Conservation (phyloP, 345 rosid genomes). For the Ceriops tagal region DNA sequence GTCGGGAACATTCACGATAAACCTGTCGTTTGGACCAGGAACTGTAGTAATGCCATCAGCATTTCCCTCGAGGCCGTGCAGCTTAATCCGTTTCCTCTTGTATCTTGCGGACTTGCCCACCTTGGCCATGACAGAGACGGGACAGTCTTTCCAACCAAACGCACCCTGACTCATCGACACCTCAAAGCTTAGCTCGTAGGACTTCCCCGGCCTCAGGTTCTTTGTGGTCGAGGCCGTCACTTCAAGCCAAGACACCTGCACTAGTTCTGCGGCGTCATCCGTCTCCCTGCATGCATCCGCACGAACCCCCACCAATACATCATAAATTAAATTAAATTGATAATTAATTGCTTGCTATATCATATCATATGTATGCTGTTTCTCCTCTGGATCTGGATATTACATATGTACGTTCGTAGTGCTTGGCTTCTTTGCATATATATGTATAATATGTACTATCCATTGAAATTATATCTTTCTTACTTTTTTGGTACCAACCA, state of each 20-base stretch:
- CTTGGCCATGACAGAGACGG: constrained; percentile 57
- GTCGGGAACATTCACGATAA: neutral
- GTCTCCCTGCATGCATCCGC: neutral
- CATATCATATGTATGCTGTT: too few relatives aligned
- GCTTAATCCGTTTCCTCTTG: constrained; percentile 26
- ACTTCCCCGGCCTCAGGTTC: neutral
- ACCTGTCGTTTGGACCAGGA: neutral
- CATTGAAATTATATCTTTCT: neutral
- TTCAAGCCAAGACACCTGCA: constrained; percentile 58
- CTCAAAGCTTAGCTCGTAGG: constrained; percentile 35
- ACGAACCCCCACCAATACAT: too few relatives aligned
- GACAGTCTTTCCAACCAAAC: constrained; percentile 45
- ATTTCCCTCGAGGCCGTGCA: constrained; percentile 6
- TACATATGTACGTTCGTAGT: too few relatives aligned
- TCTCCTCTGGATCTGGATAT: too few relatives aligned
- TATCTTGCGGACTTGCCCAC: constrained; percentile 45
- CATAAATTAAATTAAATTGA: too few relatives aligned
- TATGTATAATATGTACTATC: too few relatives aligned
- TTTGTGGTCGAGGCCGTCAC: constrained; percentile 29
- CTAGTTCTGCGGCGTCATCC: constrained; percentile 27
- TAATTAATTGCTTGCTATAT: too few relatives aligned
- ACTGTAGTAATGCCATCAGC: neutral
- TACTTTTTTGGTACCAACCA: constrained; percentile 6
- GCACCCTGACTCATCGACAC: constrained; percentile 37
- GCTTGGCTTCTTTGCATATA: too few relatives aligned